Conservation (phyloP, 1,139 yeast genomes). For the Saccharomyces hybrid region DNA sequence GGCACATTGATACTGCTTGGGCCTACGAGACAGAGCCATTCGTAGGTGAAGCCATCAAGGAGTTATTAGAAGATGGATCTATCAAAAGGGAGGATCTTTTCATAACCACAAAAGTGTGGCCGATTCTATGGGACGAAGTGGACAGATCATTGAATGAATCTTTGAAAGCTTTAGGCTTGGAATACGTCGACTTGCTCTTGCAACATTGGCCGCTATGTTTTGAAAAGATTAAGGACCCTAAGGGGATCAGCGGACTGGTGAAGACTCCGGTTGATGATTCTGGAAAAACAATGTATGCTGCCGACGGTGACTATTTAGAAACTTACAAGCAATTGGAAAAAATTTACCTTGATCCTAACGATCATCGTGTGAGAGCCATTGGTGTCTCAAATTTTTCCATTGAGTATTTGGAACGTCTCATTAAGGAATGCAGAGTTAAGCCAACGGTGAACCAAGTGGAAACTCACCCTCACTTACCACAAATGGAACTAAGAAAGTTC, state of each 20-base stretch:
- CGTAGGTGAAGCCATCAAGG: slow-evolving; percentile 46
- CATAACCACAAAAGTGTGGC: slow-evolving; percentile 59
- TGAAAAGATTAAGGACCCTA: slow-evolving; percentile 38
- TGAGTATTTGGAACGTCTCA: slow-evolving; percentile 40
- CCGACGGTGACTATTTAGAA: slow-evolving; percentile 39
- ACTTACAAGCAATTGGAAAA: slow-evolving; percentile 45
- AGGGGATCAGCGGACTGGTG: slow-evolving; percentile 22
- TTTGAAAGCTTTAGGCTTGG: slow-evolving; percentile 41
- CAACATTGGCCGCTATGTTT: slow-evolving; percentile 61
- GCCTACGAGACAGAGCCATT: slow-evolving; percentile 45
- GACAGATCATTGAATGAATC: slow-evolving; percentile 35
- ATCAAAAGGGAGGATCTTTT: slow-evolving; percentile 51
- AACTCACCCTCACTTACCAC: slow-evolving; percentile 53
- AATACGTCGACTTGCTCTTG: slow-evolving; percentile 50
- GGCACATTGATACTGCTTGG: slow-evolving; percentile 52
- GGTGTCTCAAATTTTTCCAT: slow-evolving; percentile 57
- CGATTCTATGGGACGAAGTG: slow-evolving; percentile 36
- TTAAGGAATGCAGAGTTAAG: slow-evolving; percentile 39
- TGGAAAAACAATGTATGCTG: slow-evolving; percentile 40
- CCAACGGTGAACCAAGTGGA: slow-evolving; percentile 57
- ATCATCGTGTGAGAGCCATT: slow-evolving; percentile 41
- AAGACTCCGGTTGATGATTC: slow-evolving; percentile 25
- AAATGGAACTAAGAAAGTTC: slow-evolving; percentile 41
- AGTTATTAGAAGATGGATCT: slow-evolving; percentile 41
- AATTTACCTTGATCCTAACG: slow-evolving; percentile 35